phyloP scores from a whole-genome alignment of 345 rosid species.

The Lepidium aucheri region DNA sequence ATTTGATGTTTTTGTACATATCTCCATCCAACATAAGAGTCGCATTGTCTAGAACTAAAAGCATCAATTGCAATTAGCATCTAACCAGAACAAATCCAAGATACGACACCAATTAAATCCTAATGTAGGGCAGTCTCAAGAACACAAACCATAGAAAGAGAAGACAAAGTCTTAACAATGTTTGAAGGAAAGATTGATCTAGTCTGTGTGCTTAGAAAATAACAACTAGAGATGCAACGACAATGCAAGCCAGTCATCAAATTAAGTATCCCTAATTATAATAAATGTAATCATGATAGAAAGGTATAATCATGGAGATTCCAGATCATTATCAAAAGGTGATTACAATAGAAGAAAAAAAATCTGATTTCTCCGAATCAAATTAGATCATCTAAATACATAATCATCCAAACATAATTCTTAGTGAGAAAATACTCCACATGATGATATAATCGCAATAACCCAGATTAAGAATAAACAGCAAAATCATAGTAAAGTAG shows the following conservation, averaged over 20 bases:
- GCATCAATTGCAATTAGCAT: background rate
- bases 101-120: background rate
- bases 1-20: conserved; percentile 34
- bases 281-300: background rate
- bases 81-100: background rate
- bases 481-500: background rate
- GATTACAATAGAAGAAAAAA: background rate
- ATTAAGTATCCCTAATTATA: background rate
- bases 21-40: conserved; percentile 83
- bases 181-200: conserved; percentile 9
- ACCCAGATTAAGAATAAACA: conserved; percentile 14
- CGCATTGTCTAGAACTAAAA: conserved; percentile 31
- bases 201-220: background rate
- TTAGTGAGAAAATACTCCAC: background rate
- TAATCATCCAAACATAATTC: conserved; percentile 1
- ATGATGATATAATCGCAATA: background rate
- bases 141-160: background rate
- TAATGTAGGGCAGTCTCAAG: background rate
- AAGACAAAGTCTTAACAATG: background rate
- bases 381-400: background rate
- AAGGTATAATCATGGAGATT: background rate
- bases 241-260: background rate
- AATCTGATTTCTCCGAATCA: background rate
- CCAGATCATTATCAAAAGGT: background rate
- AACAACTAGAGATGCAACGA: background rate